Conservation (phyloP, 2,329 filamentous ascomycete genomes). For the Apiospora kogelbergensis region DNA sequence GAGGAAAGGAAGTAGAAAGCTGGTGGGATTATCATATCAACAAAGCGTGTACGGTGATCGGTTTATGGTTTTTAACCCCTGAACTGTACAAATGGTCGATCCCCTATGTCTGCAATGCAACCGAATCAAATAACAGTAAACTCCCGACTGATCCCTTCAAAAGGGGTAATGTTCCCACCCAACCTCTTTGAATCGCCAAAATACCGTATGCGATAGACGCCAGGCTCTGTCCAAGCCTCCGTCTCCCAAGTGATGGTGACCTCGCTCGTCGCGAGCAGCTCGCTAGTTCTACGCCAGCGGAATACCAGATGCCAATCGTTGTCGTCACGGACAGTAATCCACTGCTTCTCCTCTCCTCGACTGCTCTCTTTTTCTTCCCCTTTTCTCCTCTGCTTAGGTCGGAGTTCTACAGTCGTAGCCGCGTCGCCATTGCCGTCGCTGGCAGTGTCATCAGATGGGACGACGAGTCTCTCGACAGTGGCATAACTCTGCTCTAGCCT, state of each 20-base stretch:
- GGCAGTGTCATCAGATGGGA: conserved; percentile 18
- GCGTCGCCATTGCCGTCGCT: conserved; percentile 7
- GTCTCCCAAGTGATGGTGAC: conserved; percentile 79
- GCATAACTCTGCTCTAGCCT: conserved; percentile 76
- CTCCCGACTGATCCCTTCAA: conserved; percentile 64
- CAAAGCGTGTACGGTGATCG: background rate
- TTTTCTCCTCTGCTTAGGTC: background rate
- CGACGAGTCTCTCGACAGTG: conserved; percentile 64
- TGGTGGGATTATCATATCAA: background rate
- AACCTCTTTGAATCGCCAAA: conserved; percentile 76
- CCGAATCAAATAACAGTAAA: conserved; percentile 38
- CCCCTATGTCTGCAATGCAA: background rate
- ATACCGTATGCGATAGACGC: conserved; percentile 75
- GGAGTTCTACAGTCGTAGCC: conserved; percentile 6
- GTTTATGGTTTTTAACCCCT: too few relatives aligned
- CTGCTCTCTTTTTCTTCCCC: background rate
- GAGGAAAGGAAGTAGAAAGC: background rate
- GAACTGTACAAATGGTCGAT: too few relatives aligned
- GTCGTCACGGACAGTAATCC: conserved; percentile 72
- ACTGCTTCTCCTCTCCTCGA: conserved; percentile 35
- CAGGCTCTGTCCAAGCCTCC: conserved; percentile 54
- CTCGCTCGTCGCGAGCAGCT: conserved; percentile 70
- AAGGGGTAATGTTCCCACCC: conserved; percentile 61
- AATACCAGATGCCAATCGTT: conserved; percentile 81
- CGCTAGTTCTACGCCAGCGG: conserved; percentile 73